Conservation (phyloP, 2,329 filamentous ascomycete genomes). For the Colletotrichum neosansevieriae region DNA sequence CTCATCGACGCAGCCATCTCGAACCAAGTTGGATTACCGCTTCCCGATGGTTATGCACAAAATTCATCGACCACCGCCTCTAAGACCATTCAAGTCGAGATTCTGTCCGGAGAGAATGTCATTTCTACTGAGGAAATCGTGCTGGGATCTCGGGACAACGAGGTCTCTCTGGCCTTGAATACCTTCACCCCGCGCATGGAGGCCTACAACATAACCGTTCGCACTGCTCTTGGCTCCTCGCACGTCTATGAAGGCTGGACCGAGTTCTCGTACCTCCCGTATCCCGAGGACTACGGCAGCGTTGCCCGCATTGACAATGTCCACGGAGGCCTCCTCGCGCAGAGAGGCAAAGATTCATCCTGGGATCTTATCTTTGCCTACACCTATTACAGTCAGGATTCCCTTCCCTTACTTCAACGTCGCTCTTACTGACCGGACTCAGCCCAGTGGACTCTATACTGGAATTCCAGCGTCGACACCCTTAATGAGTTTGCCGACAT, state of each 20-base stretch:
- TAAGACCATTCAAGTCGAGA: conserved; percentile 52
- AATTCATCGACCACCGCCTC: conserved; percentile 42
- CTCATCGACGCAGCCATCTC: conserved; percentile 58
- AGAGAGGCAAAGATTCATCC: conserved; percentile 47
- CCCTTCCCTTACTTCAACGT: conserved; percentile 42
- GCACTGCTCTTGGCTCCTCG: conserved; percentile 39
- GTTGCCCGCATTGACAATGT: conserved; percentile 60
- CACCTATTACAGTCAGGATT: conserved; percentile 60
- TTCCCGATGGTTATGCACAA: conserved; percentile 42
- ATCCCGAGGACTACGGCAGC: conserved; percentile 55
- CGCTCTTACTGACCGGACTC: conserved; percentile 42
- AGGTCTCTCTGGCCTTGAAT: conserved; percentile 54
- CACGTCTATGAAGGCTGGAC: conserved; percentile 46
- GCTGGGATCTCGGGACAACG: conserved; percentile 50
- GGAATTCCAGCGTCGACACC: conserved; percentile 50
- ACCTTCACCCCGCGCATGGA: conserved; percentile 50
- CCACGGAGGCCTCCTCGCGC: conserved; percentile 52
- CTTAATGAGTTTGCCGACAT: conserved; percentile 51
- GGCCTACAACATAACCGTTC: conserved; percentile 55
- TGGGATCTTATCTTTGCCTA: conserved; percentile 49
- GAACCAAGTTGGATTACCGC: conserved; percentile 53
- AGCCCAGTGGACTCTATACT: conserved; percentile 55
- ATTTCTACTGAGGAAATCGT: conserved; percentile 51
- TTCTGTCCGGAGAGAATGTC: conserved; percentile 46
- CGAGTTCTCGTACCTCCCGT: conserved; percentile 53